These are phyloP conservation scores for Eustoma russellianum DNA, from an alignment of 257 asterid species.

Conservation along the genomic window DNA sequence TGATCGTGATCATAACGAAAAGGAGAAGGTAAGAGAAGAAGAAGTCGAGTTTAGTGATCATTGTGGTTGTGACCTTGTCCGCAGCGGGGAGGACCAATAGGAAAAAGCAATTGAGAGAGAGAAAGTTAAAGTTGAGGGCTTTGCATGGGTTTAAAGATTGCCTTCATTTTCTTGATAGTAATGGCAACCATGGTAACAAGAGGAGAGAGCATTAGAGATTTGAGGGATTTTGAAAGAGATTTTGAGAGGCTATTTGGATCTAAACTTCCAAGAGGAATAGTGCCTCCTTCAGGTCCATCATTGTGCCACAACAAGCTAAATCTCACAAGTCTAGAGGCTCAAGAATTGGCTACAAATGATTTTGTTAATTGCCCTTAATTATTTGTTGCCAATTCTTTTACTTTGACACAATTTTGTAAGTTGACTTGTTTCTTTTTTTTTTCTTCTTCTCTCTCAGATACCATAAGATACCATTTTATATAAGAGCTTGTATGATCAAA, in stretches of 20 bases:
- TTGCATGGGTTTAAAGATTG: constrained; percentile 13
- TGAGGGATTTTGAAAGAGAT: constrained; percentile 13
- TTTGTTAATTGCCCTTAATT: too few relatives aligned
- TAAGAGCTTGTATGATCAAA: not conserved
- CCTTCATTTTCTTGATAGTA: constrained; percentile 14
- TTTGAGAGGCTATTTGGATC: constrained; percentile 16
- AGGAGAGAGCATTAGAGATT: constrained; percentile 26
- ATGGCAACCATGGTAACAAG: constrained; percentile 10
- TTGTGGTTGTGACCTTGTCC: too few relatives aligned
- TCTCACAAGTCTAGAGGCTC: constrained; percentile 8
- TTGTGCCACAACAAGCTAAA: constrained; percentile 42
- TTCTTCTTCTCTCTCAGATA: not conserved
- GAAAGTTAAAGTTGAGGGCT: too few relatives aligned
- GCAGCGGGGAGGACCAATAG: too few relatives aligned
- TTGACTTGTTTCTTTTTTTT: too few relatives aligned
- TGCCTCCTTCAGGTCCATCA: constrained; percentile 66
- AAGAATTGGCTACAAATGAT: too few relatives aligned
- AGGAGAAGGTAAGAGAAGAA: too few relatives aligned
- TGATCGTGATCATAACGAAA: too few relatives aligned
- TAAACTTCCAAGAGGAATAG: constrained; percentile 54
- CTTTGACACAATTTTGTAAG: too few relatives aligned
- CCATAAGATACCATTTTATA: not conserved
- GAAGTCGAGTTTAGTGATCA: too few relatives aligned
- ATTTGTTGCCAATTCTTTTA: too few relatives aligned
- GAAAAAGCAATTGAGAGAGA: too few relatives aligned